Evolutionary conservation across 208 protist species (phyloP), one percentile per base, ranked within the genome.

Genomic region (Tritrichomonas foetus): DNA sequence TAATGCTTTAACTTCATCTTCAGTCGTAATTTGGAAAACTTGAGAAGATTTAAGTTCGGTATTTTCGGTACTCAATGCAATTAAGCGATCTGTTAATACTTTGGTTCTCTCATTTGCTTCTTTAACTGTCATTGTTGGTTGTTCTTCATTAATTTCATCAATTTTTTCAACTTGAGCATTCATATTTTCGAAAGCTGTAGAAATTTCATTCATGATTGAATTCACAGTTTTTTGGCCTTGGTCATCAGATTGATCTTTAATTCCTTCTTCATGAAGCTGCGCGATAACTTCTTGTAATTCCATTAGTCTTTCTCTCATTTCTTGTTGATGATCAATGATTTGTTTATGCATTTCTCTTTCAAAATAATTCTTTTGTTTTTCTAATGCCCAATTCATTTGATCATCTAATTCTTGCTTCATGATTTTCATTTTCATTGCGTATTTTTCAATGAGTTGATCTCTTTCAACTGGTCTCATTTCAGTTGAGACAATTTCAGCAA

Each of bases 291-390:
- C 78, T 57, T 89, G 78, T 20, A 89, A 27, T 55, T 89, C 78
- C 11, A 89, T 57, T 5, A 89, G 27, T 89, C 41, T 89, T 33
- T 89, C 78, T 89, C 78, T 89, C 8, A 89, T 47, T 53, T 57
- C 47, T 89, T 89, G 13, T 36, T 89, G 78, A 57, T n/a, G n/a
- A 39, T 57, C 27, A 16, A 36, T 27, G 2, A 36, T 33, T 1
- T 39, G 5, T 89, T 89, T 89, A 20, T 11, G 9, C 47, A 89
- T 89, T 89, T 89, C 47, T 39, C 47, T 47, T 39, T 89, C 47
- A 39, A 57, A 89, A 30, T 57, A 89, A 27, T 57, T 53, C 16
- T 57, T 53, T 39, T 89, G 78, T 9, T 89, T 89, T 39, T 89
- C 47, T 14, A 89, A n/a, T 53, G 44, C 41, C 78, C 78, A 89